Evolutionary conservation across 306 rosid genomes (phyloP), one percentile per base, ranked within the genome.

Genomic region (Rosa multiflora): DNA sequence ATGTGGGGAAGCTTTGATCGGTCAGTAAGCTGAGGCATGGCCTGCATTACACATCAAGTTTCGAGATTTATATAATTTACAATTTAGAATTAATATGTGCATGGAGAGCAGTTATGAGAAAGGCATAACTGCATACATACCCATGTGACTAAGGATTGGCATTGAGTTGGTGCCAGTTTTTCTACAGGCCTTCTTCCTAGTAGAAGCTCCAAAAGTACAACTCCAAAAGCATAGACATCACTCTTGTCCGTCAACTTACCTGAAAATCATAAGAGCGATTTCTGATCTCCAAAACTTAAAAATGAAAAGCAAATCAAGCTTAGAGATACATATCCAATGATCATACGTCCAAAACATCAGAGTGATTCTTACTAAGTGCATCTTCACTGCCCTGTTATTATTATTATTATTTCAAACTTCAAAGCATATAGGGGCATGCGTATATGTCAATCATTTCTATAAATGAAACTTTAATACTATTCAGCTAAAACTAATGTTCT

Each of bases 131-230:
- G 42, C 42, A 63, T 89, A 92, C 72, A 18, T 90, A 95, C 99
- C 99, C 98, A 95, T 90, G 99, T 95, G 85, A 95, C 98, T 59
- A 95, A 87, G 20, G 98, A 95, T 87, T 90, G 98, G 84, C 97
- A 93, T 79, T 88, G 94, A 83, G 94, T 74, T 67, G 94, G 97
- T 79, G 92, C 85, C 85, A 89, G 79, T 89, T 93, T 95, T 77
- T 93, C 97, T 47, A 95, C 98, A 0, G 97, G 99, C 85, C 84
- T 91, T 83, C 87, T 91, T 76, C 96, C 98, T 20, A 93, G 62
- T 8, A 93, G 86, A 42, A 95, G 97, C 88, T 95, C 99, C 72
- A 95, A 76, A 51, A 95, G 97, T 67, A 95, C 98, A 29, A 95
- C 89, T 43, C 99, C 99, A 64, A 90, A 95, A 5, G 93, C 99